These are phyloP conservation scores for Arachnomyces sp. DNA, from an alignment of 2,329 filamentous ascomycete species.

Conservation along the genomic window DNA sequence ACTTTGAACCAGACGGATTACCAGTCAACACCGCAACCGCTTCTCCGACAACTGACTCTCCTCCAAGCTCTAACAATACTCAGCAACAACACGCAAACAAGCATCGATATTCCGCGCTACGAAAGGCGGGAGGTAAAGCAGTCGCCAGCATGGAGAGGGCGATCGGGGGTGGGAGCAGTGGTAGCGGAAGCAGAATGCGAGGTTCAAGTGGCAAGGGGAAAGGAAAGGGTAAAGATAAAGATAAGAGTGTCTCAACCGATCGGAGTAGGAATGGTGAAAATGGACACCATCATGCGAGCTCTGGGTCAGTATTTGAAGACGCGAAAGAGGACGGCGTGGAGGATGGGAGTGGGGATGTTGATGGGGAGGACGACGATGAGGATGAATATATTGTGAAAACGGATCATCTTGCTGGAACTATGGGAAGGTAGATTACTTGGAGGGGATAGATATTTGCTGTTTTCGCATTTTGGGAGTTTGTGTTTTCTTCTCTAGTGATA, in stretches of 20 bases:
- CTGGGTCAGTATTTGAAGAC: too few relatives aligned
- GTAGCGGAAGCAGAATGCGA: conserved; percentile 13
- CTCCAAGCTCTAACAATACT: conserved; percentile 17
- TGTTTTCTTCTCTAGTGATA: too few relatives aligned
- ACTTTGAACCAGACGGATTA: conserved; percentile 1
- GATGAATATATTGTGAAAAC: conserved; percentile 34
- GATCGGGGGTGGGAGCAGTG: conserved; percentile 6
- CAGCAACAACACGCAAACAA: conserved; percentile 1
- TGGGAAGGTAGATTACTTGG: conserved; percentile 10
- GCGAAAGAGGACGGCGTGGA: conserved; percentile 17
- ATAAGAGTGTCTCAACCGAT: conserved; percentile 20
- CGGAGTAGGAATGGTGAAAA: conserved; percentile 15
- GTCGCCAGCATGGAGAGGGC: conserved; percentile 31
- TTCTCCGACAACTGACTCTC: conserved; percentile 10
- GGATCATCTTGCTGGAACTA: conserved; percentile 24
- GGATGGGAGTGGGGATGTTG: conserved; percentile 19
- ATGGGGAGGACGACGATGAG: conserved; percentile 22
- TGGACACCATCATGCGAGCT: conserved; percentile 6
- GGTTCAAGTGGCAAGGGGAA: conserved; percentile 24
- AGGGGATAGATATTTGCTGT: conserved; percentile 7
- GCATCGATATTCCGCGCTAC: background rate
- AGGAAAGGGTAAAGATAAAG: conserved; percentile 26
- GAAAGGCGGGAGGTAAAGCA: conserved; percentile 9
- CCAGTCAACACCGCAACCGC: conserved; percentile 20
- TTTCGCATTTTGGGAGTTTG: background rate